Percentiles rank a stretch among this genome's conserved stretches.
Conservation (phyloP, 176 grass and related monocot genomes). For the Cymbopogon citratus region DNA sequence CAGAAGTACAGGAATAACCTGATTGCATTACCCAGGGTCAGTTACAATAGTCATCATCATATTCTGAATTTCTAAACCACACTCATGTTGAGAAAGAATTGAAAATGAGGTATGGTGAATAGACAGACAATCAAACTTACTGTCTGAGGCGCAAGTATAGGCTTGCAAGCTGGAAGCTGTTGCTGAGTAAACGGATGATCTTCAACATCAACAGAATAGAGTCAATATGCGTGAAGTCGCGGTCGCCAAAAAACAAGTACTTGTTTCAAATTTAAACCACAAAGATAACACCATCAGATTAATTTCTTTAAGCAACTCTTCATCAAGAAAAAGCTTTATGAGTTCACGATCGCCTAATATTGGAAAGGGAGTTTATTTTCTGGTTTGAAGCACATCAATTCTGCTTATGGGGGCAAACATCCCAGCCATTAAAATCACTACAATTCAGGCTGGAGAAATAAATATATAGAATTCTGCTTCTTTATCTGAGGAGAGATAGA, state of each 20-base stretch:
- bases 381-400: slow-evolving; percentile 3
- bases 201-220: slow-evolving; percentile 19
- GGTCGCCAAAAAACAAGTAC: no score
- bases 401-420: neutral
- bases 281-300: neutral
- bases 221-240: neutral
- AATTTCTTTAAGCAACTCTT: neutral
- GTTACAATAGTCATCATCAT: neutral
- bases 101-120: neutral
- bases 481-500: slow-evolving; percentile 24
- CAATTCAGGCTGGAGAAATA: neutral
- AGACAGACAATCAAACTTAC: slow-evolving; percentile 1
- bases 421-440: neutral
- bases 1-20: slow-evolving; percentile 31
- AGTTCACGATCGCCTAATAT: neutral
- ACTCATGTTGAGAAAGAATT: neutral
- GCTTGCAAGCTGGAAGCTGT: slow-evolving; percentile 43
- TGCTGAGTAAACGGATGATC: slow-evolving; percentile 49
- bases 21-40: neutral
- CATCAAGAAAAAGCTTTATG: neutral
- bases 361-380: neutral
- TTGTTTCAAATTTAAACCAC: slow-evolving; percentile 3
- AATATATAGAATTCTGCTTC: neutral
- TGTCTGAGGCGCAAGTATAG: slow-evolving; percentile 18
- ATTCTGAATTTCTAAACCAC: neutral